Percentiles rank a stretch among this genome's conserved stretches.
Evolutionary conservation across 2,329 filamentous ascomycete genomes (phyloP).

Genomic region (Hymenoscyphus occultus): DNA sequence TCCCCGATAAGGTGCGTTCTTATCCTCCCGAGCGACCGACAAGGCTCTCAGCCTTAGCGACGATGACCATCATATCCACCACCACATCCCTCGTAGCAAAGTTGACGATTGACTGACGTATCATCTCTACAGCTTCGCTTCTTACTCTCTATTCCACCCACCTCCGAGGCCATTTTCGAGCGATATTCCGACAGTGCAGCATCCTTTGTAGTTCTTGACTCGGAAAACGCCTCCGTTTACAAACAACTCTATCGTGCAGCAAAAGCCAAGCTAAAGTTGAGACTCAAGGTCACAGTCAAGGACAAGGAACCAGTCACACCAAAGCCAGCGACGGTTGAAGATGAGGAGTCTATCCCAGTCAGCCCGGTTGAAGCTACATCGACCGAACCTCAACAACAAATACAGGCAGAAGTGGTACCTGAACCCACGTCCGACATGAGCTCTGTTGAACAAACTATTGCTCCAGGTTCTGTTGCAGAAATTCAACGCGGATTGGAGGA

Average conservation of each 20-base stretch:
- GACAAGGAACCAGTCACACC: conserved; percentile 35
- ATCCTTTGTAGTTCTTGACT: conserved; percentile 75
- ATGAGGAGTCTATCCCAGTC: conserved; percentile 39
- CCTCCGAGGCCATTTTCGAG: conserved; percentile 69
- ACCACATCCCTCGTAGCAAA: conserved; percentile 4
- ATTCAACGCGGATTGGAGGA: conserved; percentile 34
- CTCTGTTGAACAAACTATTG: conserved; percentile 20
- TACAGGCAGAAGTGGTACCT: conserved; percentile 10
- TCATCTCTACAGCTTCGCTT: conserved; percentile 59
- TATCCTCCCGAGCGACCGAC: conserved; percentile 13
- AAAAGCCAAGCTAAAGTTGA: conserved; percentile 97
- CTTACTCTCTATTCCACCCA: conserved; percentile 61
- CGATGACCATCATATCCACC: conserved; percentile 1
- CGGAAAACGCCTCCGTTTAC: conserved; percentile 77
- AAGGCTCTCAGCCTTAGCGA: conserved; percentile 19
- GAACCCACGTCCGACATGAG: conserved; percentile 13
- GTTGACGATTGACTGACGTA: conserved; percentile 28
- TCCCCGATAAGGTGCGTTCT: conserved; percentile 77
- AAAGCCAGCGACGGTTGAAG: conserved; percentile 48
- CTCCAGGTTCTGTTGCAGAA: conserved; percentile 26
- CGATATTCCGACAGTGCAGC: conserved; percentile 93
- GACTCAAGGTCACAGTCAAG: conserved; percentile 66
- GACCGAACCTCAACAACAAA: not conserved
- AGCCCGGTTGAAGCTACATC: conserved; percentile 24
- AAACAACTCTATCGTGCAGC: conserved; percentile 96